phyloP scores from a whole-genome alignment of 2,329 filamentous ascomycete genomes.

The Myriosclerotinia duriaeana region DNA sequence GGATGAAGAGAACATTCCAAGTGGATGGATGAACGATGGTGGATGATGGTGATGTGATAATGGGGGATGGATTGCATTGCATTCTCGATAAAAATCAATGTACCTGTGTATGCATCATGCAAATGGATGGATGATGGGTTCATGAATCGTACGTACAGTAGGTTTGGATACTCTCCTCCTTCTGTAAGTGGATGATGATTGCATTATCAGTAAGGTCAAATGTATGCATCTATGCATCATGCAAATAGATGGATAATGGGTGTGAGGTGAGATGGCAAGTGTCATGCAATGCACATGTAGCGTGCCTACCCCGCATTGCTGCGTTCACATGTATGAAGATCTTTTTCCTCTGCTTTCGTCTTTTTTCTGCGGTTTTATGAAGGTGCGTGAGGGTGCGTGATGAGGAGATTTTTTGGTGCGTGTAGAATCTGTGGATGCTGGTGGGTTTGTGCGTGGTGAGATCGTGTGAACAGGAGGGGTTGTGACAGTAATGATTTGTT shows the following conservation, averaged over 20 bases:
- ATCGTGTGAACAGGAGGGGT: too few relatives aligned
- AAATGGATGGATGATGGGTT: too few relatives aligned
- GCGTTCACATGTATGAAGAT: not conserved
- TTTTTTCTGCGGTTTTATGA: not conserved
- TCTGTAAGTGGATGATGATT: not conserved
- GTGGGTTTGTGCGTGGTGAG: not conserved
- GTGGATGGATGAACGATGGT: not conserved
- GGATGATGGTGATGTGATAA: too few relatives aligned
- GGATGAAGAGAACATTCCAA: not conserved
- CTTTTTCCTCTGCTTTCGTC: not conserved
- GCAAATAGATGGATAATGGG: not conserved
- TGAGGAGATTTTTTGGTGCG: not conserved
- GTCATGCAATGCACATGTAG: not conserved
- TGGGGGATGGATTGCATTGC: too few relatives aligned
- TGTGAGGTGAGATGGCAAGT: conserved; percentile 2
- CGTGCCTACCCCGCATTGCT: not conserved
- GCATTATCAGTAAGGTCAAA: not conserved
- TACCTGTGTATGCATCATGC: too few relatives aligned
- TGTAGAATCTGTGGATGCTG: too few relatives aligned
- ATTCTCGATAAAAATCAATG: too few relatives aligned
- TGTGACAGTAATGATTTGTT: too few relatives aligned
- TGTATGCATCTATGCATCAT: not conserved
- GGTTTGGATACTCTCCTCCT: too few relatives aligned
- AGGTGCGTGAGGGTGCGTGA: not conserved
- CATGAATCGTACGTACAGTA: too few relatives aligned